phyloP scores from a whole-genome alignment of 352 stramenopile genomes.

The Globisporangium alternatum region DNA sequence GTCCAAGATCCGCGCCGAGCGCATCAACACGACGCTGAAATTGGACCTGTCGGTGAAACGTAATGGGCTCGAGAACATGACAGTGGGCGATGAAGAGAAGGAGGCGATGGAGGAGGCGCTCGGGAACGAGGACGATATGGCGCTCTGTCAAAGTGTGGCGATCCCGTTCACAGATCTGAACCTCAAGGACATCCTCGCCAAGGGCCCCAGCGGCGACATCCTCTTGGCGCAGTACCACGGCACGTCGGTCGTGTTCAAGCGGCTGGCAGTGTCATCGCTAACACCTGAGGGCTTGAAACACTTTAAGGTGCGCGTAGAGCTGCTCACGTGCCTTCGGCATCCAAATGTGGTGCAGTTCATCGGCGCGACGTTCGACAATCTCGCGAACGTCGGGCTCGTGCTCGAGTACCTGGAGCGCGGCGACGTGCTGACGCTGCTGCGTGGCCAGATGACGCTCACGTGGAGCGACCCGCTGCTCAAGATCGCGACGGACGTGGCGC shows the following conservation, averaged over 20 bases:
- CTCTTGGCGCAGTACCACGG: slow-evolving; percentile 75
- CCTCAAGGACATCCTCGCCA: slow-evolving; percentile 71
- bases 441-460: slow-evolving; percentile 57
- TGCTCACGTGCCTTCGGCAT: slow-evolving; percentile 75
- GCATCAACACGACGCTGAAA: slow-evolving; percentile 82
- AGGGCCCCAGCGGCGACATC: slow-evolving; percentile 61
- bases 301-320: slow-evolving; percentile 77
- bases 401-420: slow-evolving; percentile 78
- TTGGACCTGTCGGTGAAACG: slow-evolving; percentile 74
- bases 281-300: slow-evolving; percentile 59
- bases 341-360: slow-evolving; percentile 88
- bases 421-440: slow-evolving; percentile 61
- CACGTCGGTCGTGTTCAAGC: slow-evolving; percentile 76
- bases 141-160: slow-evolving; percentile 58
- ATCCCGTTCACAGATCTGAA: slow-evolving; percentile 77
- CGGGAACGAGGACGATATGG: slow-evolving; percentile 38
- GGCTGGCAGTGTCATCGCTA: slow-evolving; percentile 52
- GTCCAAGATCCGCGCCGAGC: slow-evolving; percentile 68
- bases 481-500: slow-evolving; percentile 80
- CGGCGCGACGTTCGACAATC: slow-evolving; percentile 79
- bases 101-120: slow-evolving; percentile 55
- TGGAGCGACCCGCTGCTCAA: slow-evolving; percentile 79
- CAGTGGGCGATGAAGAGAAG: slow-evolving; percentile 55
- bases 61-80: slow-evolving; percentile 62
- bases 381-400: slow-evolving; percentile 73